phyloP scores from a whole-genome alignment of 495 filamentous ascomycete genomes.

The Tuber aestivum region DNA sequence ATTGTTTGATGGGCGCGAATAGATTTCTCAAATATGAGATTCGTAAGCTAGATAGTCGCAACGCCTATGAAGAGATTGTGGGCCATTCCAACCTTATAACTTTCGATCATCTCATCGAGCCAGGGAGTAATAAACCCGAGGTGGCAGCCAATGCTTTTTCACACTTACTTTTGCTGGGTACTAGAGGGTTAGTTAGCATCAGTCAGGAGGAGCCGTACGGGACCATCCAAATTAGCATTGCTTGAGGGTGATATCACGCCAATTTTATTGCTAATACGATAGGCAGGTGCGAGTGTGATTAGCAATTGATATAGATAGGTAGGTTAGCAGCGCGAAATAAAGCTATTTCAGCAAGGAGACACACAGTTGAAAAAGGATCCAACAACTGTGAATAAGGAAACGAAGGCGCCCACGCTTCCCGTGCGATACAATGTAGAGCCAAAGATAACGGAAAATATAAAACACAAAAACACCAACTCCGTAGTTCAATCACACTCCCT shows the following conservation, averaged over 20 bases:
- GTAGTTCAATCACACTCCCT: not conserved
- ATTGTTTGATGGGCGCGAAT: slow-evolving; percentile 15
- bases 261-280: not conserved
- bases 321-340: not conserved
- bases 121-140: slow-evolving; percentile 48
- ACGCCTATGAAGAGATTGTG: slow-evolving; percentile 31
- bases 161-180: slow-evolving; percentile 61
- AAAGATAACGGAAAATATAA: not conserved
- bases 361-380: not conserved
- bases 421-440: not conserved
- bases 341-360: not conserved
- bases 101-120: slow-evolving; percentile 57
- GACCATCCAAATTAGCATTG: slow-evolving; percentile 34
- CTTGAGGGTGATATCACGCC: slow-evolving; percentile 4
- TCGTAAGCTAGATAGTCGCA: slow-evolving; percentile 33
- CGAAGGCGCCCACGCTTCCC: not conserved
- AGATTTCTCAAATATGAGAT: slow-evolving; percentile 38
- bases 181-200: slow-evolving; percentile 52
- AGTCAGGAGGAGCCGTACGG: slow-evolving; percentile 46
- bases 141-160: slow-evolving; percentile 62
- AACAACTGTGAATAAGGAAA: not conserved
- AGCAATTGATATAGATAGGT: not conserved
- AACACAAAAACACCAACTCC: not conserved
- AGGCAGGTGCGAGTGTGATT: not conserved
- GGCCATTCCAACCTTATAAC: slow-evolving; percentile 41